Base-by-base conservation (phyloP, 176 grass and related monocot species). In the Triticum aestivum region DNA sequence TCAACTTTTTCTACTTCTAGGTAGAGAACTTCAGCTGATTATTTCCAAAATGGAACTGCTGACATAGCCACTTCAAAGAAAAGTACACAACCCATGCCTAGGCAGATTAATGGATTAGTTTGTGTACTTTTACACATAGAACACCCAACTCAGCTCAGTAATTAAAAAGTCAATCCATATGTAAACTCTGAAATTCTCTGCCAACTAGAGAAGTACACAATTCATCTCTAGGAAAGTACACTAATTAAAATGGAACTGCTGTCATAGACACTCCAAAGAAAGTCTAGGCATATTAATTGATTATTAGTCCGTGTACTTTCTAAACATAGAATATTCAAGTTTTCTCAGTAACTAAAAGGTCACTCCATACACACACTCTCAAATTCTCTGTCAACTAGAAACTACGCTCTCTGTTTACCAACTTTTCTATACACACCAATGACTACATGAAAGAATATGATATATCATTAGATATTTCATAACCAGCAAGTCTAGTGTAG, bases 1-100 rank as follows among this genome's bases (percentile, higher is more conserved):
- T 70, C 5, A 17, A 62, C 32, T 62, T 42, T 84, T 72, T 79
- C 65, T 65, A 63, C 39, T 79, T 88, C 21, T 72, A 84, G 75
- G 11, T 23, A 66, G 17, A 37, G 38, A 89, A 33, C 68, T 37
- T 69, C 37, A 75, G 51, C 51, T 78, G 51, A 45, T 65, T 34
- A 47, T 78, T 61, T 70, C 63, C 61, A 68, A 44, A 72, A 71
- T 63, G 27, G 49, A 70, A 64, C 58, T 73, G 68, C 42, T 41
- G 15, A 30, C 27, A 65, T 72, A 47, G 52, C 30, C 32, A 84
- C 9, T 39, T 52, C 4, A 65, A 21, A 78, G 8, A 70, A 17
- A 18, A 52, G 39, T 65, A 51, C 56, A 18, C 11, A 51, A 3
- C 21, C 47, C 61, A 56, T 73, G 33, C 24, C 58, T 75, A 80